Conservation (phyloP, 352 stramenopile species). For the Poterioochromonas sp. region DNA sequence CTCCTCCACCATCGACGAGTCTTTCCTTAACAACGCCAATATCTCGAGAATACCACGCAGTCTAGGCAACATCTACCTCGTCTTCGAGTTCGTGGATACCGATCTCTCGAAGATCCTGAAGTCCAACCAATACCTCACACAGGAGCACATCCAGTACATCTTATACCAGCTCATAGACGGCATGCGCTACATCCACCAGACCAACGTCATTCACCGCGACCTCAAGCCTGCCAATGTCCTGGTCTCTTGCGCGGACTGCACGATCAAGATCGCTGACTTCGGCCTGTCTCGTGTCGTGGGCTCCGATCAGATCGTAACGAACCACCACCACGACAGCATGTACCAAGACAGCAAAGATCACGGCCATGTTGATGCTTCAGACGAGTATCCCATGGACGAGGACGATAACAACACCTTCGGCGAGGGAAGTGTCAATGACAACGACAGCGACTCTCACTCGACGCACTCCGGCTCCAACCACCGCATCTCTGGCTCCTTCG, state of each 20-base stretch:
- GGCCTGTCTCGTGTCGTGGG: conserved; percentile 57
- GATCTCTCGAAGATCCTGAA: conserved; percentile 79
- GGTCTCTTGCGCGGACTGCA: conserved; percentile 80
- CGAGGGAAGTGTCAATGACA: not conserved
- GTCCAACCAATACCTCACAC: conserved; percentile 70
- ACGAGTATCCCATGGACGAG: not conserved
- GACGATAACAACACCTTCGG: not conserved
- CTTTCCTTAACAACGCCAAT: conserved; percentile 46
- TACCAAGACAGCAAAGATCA: not conserved
- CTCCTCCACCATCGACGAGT: conserved; percentile 43
- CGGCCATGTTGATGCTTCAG: not conserved
- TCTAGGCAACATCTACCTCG: conserved; percentile 39
- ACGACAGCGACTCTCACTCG: too few species aligned
- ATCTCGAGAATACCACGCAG: not conserved
- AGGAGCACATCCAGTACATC: conserved; percentile 57
- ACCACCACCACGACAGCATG: too few species aligned
- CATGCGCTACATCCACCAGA: conserved; percentile 76
- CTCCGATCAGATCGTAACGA: not conserved
- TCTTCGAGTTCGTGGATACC: conserved; percentile 67
- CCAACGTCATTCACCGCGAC: conserved; percentile 75
- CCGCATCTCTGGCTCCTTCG: not conserved
- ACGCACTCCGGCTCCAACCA: too few species aligned
- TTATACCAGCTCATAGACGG: not conserved
- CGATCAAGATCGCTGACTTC: conserved; percentile 82
- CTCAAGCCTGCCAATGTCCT: conserved; percentile 91